phyloP scores from a whole-genome alignment of 177 flowering plant species.

The Tripterygium wilfordii region DNA sequence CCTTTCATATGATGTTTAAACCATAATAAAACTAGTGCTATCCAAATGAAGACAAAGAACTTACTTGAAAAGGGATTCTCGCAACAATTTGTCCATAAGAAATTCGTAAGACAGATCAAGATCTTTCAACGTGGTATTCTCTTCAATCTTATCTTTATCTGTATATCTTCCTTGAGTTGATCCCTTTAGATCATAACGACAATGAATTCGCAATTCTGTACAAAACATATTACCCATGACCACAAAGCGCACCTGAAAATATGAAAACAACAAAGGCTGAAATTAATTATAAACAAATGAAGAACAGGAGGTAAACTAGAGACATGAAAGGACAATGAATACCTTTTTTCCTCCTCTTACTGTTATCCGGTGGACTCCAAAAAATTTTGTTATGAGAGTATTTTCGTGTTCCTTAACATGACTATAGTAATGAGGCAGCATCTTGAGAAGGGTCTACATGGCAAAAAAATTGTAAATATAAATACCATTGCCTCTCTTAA shows the following conservation, averaged over 20 bases:
- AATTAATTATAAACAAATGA: not conserved
- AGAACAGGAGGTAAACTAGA: not conserved
- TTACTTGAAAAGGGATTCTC: slow-evolving; percentile 71
- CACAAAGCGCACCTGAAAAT: slow-evolving; percentile 81
- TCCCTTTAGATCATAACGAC: slow-evolving; percentile 92
- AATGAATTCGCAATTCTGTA: slow-evolving; percentile 83
- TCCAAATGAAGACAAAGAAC: too few relatives aligned
- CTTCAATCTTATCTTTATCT: slow-evolving; percentile 40
- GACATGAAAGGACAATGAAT: slow-evolving; percentile 6
- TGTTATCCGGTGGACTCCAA: slow-evolving; percentile 79
- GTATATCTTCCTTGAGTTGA: slow-evolving; percentile 82
- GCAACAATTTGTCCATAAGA: slow-evolving; percentile 78
- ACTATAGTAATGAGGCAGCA: slow-evolving; percentile 74
- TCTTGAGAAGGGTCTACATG: slow-evolving; percentile 62
- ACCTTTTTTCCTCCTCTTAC: slow-evolving; percentile 69
- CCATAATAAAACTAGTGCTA: too few relatives aligned
- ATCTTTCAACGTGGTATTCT: slow-evolving; percentile 83
- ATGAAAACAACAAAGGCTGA: slow-evolving; percentile 4
- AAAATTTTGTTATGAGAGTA: slow-evolving; percentile 91
- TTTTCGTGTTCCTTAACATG: slow-evolving; percentile 76
- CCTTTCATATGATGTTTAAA: too few relatives aligned
- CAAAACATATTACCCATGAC: slow-evolving; percentile 98
- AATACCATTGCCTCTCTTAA: too few relatives aligned
- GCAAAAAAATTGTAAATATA: not conserved
- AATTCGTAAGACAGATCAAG: slow-evolving; percentile 76